A percentile compares a stretch with the other conserved stretches of the same genome.
Conservation (phyloP, 495 filamentous ascomycete genomes). For the Podospora anserina region DNA sequence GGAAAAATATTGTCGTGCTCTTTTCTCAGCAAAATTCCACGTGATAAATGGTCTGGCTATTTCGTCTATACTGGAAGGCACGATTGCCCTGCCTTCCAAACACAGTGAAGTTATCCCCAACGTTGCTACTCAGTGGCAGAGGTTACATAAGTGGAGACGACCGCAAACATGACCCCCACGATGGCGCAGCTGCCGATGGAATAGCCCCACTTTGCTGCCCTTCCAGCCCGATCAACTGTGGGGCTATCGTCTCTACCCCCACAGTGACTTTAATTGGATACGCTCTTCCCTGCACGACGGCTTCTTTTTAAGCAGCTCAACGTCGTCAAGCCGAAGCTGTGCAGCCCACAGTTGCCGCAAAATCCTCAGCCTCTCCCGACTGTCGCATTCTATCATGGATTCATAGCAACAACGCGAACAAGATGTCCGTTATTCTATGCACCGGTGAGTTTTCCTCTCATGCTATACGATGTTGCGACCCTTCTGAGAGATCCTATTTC, state of each 20-base stretch:
- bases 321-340: neutral
- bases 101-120: conserved; percentile 7
- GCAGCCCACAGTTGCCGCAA: neutral
- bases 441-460: conserved; percentile 57
- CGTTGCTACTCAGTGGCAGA: neutral
- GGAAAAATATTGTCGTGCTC: neutral
- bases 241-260: conserved; percentile 1
- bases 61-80: neutral
- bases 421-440: conserved; percentile 84
- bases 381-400: conserved; percentile 18
- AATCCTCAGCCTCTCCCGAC: neutral
- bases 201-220: too few relatives aligned
- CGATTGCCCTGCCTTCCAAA: neutral
- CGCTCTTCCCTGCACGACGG: neutral
- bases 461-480: neutral
- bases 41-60: neutral
- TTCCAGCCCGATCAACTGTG: neutral
- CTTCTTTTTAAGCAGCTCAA: neutral
- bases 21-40: neutral
- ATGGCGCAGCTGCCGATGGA: too few relatives aligned
- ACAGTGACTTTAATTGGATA: conserved; percentile 2
- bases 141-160: neutral
- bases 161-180: conserved; percentile 3
- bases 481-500: neutral
- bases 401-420: conserved; percentile 22